Percentiles rank a stretch among this genome's conserved stretches.
These are phyloP conservation scores for Sphagnum fallax DNA, from an alignment of 228 moss, liverwort and hornwort species.

Conservation along the genomic window DNA sequence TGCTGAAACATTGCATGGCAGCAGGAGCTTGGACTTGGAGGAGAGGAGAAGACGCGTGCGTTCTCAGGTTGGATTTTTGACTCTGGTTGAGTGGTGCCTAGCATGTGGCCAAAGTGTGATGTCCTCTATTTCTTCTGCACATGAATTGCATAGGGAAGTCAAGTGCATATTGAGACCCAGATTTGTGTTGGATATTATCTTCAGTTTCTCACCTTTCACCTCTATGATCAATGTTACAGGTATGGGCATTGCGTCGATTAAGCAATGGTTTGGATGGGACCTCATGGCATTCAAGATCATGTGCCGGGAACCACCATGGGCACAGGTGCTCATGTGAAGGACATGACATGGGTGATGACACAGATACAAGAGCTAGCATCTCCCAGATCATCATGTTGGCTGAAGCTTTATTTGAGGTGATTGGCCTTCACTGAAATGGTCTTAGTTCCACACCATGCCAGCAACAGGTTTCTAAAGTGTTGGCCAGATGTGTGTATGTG, in stretches of 20 bases:
- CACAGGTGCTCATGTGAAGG: conserved; percentile 77
- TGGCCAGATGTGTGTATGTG: no score
- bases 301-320: conserved; percentile 58
- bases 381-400: conserved; percentile 94
- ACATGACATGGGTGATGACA: conserved; percentile 61
- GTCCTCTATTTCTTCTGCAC: no score
- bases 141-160: no score
- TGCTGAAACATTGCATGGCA: conserved; percentile 47
- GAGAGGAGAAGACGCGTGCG: conserved; percentile 77
- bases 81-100: no score
- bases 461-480: no score
- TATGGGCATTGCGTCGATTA: conserved; percentile 80
- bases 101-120: no score
- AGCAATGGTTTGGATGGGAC: conserved; percentile 80
- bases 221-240: conserved; percentile 28
- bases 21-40: conserved; percentile 68
- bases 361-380: conserved; percentile 87
- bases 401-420: conserved; percentile 92
- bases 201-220: no score
- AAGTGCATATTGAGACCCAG: no score
- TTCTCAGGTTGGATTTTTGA: conserved; percentile 47
- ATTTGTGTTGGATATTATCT: no score
- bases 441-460: no score
- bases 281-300: conserved; percentile 65
- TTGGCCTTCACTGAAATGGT: no score